Percentiles rank a stretch among this genome's conserved stretches.
These are phyloP conservation scores for Oidiodendron maius DNA, from an alignment of 495 filamentous ascomycete species.

Conservation along the genomic window DNA sequence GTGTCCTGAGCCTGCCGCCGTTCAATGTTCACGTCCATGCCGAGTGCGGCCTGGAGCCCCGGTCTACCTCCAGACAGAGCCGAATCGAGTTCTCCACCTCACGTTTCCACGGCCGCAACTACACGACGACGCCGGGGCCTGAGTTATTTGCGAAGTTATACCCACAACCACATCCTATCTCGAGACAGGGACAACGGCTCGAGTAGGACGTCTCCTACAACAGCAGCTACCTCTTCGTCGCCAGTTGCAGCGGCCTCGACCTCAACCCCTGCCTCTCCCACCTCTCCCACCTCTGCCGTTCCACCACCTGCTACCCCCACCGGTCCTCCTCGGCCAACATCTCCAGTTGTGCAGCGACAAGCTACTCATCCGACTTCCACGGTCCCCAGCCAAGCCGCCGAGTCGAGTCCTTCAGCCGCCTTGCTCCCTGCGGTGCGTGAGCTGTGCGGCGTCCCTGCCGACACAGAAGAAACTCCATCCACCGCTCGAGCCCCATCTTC, in stretches of 20 bases:
- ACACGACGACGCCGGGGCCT: constrained; percentile 61
- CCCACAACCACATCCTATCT: constrained; percentile 56
- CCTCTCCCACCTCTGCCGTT: constrained; percentile 29
- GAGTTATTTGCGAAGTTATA: constrained; percentile 69
- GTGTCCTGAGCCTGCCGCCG: not conserved
- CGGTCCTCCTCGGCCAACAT: constrained; percentile 22
- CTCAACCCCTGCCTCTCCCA: constrained; percentile 11
- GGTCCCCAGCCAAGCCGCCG: constrained; percentile 10
- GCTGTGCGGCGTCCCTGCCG: constrained; percentile 31
- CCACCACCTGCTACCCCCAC: constrained; percentile 19
- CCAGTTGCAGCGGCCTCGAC: no score
- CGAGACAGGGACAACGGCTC: constrained; percentile 35
- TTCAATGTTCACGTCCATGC: constrained; percentile 21
- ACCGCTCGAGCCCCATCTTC: constrained; percentile 18
- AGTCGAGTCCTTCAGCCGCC: constrained; percentile 22
- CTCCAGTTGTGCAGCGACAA: constrained; percentile 20
- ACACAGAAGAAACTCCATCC: constrained; percentile 24
- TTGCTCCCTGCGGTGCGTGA: constrained; percentile 37
- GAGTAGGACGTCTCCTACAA: constrained; percentile 20
- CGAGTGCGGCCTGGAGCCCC: constrained; percentile 14
- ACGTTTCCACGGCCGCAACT: constrained; percentile 14
- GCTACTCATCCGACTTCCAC: constrained; percentile 6
- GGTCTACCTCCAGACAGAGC: constrained; percentile 6
- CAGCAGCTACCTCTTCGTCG: constrained; percentile 25
- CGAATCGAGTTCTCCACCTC: constrained; percentile 7